A percentile compares a stretch with the other conserved stretches of the same genome.
phyloP scores from a whole-genome alignment of 306 rosid genomes.

The Clitoria ternatea region DNA sequence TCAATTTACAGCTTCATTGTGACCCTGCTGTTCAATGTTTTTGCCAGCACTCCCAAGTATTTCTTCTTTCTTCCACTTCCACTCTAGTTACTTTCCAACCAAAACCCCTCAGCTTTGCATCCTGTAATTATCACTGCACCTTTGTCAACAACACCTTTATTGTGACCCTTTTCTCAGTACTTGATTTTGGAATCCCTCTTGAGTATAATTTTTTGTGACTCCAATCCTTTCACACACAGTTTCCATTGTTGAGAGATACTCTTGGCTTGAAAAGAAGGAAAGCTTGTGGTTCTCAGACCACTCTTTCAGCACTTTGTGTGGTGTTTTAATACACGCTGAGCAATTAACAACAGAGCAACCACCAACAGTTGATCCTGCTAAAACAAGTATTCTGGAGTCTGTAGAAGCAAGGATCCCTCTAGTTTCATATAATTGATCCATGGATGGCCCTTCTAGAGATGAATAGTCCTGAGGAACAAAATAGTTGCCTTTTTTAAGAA shows the following conservation, averaged over 20 bases:
- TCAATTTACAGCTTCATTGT: constrained; percentile 51
- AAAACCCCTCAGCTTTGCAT: constrained; percentile 70
- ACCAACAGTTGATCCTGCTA: constrained; percentile 78
- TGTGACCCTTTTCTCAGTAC: constrained; percentile 74
- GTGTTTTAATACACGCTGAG: constrained; percentile 89
- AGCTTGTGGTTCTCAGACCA: constrained; percentile 55
- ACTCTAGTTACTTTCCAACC: constrained; percentile 33
- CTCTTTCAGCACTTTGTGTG: constrained; percentile 48
- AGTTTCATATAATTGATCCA: constrained; percentile 55
- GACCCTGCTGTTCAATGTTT: constrained; percentile 23
- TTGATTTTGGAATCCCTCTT: constrained; percentile 82
- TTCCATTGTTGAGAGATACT: constrained; percentile 66
- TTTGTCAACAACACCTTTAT: constrained; percentile 67
- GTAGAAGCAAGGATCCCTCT: constrained; percentile 56
- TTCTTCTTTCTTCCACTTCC: constrained; percentile 45
- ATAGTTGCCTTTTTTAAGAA: constrained; percentile 84
- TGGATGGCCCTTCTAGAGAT: constrained; percentile 72
- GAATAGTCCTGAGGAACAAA: constrained; percentile 65
- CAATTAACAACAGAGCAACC: constrained; percentile 88
- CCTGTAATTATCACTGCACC: constrained; percentile 81
- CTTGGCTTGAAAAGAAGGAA: constrained; percentile 44
- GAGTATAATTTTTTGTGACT: constrained; percentile 48
- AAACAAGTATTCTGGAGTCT: constrained; percentile 51
- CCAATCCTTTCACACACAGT: constrained; percentile 62
- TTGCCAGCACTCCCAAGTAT: constrained; percentile 63